Conservation (phyloP, 2,329 filamentous ascomycete species). For the Fusarium tupiense region DNA sequence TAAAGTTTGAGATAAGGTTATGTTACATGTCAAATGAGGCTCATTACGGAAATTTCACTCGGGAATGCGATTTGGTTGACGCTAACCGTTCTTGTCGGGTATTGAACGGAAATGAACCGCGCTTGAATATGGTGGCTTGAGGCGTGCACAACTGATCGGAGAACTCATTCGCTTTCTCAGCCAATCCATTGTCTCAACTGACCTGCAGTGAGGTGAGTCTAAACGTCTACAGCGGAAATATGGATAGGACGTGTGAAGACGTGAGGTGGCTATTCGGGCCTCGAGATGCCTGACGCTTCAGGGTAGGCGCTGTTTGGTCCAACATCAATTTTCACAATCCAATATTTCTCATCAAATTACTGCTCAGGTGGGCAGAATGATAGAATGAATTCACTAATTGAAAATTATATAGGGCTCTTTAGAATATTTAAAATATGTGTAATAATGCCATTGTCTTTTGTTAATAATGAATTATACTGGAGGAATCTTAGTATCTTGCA, state of each 20-base stretch:
- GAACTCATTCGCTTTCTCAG: accelerated
- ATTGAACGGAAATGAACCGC: not conserved
- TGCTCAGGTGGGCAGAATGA: accelerated
- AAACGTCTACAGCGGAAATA: not conserved
- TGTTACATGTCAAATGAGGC: not conserved
- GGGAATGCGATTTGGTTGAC: not conserved
- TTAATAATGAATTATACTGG: too few species aligned
- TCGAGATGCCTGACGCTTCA: not conserved
- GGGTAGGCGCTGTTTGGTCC: not conserved
- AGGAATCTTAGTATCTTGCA: too few species aligned
- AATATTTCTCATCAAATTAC: not conserved
- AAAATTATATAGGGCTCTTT: accelerated
- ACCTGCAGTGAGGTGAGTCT: accelerated
- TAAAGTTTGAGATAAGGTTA: not conserved
- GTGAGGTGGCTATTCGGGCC: accelerated
- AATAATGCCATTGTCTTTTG: too few species aligned
- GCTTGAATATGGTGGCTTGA: not conserved
- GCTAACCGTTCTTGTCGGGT: not conserved
- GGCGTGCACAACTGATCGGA: accelerated
- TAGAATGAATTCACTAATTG: accelerated
- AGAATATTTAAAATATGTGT: not conserved
- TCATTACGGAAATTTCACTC: not conserved
- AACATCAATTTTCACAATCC: accelerated
- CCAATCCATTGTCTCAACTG: not conserved
- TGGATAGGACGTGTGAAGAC: not conserved